Percentiles rank a stretch among this genome's conserved stretches.
Conservation (phyloP, 768 basidiomycete species). For the Paxillus rubicundulus region DNA sequence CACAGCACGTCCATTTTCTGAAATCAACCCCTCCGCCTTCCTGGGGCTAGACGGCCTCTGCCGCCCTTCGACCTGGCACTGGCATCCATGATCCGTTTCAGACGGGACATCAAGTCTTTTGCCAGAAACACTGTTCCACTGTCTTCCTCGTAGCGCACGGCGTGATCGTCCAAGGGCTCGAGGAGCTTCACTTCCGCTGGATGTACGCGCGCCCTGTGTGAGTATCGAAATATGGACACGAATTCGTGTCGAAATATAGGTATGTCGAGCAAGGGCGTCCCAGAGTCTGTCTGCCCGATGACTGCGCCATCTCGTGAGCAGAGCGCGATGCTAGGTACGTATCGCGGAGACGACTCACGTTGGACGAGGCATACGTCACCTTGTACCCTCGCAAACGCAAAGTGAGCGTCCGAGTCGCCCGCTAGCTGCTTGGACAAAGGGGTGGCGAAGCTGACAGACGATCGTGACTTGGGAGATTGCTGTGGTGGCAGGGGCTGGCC, state of each 20-base stretch:
- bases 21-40: slow-evolving; percentile 12
- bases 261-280: slow-evolving; percentile 17
- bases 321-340: neutral
- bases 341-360: slow-evolving; percentile 12
- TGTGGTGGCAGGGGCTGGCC: neutral
- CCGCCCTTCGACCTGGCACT: slow-evolving; percentile 12
- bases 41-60: slow-evolving; percentile 3
- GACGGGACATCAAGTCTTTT: slow-evolving; percentile 36
- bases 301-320: slow-evolving; percentile 1
- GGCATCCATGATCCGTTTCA: slow-evolving; percentile 30
- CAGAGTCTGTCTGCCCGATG: slow-evolving; percentile 15
- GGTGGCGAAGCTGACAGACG: slow-evolving; percentile 24
- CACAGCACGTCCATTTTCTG: neutral
- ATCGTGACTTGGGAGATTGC: neutral
- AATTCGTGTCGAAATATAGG: slow-evolving; percentile 49
- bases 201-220: slow-evolving; percentile 42
- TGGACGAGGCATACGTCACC: slow-evolving; percentile 30
- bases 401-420: slow-evolving; percentile 25
- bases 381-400: slow-evolving; percentile 35
- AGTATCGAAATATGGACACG: slow-evolving; percentile 60
- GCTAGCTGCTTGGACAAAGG: slow-evolving; percentile 15
- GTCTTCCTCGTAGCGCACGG: slow-evolving; percentile 56
- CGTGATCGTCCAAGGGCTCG: slow-evolving; percentile 46
- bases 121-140: slow-evolving; percentile 59
- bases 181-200: slow-evolving; percentile 44